phyloP scores from a whole-genome alignment of 2,329 filamentous ascomycete genomes.

The Colletotrichum truncatum region DNA sequence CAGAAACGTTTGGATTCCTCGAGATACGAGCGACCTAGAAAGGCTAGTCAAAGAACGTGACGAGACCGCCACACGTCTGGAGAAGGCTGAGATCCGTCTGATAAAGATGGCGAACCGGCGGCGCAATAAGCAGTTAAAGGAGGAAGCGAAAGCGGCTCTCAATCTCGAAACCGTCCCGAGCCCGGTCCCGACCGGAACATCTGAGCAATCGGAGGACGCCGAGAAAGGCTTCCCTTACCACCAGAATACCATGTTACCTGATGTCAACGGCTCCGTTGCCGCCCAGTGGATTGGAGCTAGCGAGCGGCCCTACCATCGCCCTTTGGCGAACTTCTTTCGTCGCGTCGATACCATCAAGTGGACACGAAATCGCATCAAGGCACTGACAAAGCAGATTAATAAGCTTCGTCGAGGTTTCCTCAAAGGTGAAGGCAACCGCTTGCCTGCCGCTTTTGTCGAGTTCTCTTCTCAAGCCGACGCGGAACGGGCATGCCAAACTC shows the following conservation, averaged over 20 bases:
- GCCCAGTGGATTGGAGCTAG: conserved; percentile 78
- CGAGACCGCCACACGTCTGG: conserved; percentile 78
- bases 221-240: conserved; percentile 38
- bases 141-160: background rate
- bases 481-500: conserved; percentile 83
- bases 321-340: conserved; percentile 76
- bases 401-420: conserved; percentile 76
- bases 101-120: conserved; percentile 74
- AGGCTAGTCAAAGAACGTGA: conserved; percentile 82
- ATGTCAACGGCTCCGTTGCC: conserved; percentile 64
- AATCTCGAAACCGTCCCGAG: conserved; percentile 37
- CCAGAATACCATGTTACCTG: conserved; percentile 40
- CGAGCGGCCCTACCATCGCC: conserved; percentile 77
- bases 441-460: conserved; percentile 90
- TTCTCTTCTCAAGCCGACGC: conserved; percentile 85
- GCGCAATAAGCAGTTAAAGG: conserved; percentile 31
- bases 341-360: conserved; percentile 97
- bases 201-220: conserved; percentile 30
- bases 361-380: conserved; percentile 67
- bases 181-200: background rate
- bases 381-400: conserved; percentile 50
- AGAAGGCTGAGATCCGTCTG: conserved; percentile 83
- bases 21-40: conserved; percentile 78
- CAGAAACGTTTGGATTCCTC: conserved; percentile 84
- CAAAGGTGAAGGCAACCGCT: conserved; percentile 64